Conservation (phyloP, 1,284 basidiomycete species). For the Cystobasidiaceae sp. region DNA sequence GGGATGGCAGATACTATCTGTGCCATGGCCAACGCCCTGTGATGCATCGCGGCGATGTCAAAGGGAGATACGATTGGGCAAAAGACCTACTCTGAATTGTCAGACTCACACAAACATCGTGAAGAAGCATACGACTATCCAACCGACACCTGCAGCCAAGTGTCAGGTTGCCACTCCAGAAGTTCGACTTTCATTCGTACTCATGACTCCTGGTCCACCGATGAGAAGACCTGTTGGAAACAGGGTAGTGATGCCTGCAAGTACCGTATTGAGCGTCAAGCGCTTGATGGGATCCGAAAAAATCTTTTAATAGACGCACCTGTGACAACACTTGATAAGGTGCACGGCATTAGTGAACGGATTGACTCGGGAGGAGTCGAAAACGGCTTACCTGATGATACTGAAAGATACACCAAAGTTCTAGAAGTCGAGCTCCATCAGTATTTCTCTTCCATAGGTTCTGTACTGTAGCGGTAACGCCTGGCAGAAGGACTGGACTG, state of each 20-base stretch:
- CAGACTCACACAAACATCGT: slow-evolving; percentile 27
- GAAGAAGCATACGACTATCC: slow-evolving; percentile 55
- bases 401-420: neutral
- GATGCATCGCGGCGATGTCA: too few relatives aligned
- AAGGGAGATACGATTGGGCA: neutral
- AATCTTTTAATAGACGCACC: neutral
- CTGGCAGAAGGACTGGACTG: neutral
- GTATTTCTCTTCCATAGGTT: slow-evolving; percentile 60
- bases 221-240: slow-evolving; percentile 53
- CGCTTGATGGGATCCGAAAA: neutral
- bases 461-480: slow-evolving; percentile 58
- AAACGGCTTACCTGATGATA: neutral
- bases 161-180: neutral
- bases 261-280: neutral
- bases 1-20: neutral
- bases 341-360: too few relatives aligned
- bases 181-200: slow-evolving; percentile 51
- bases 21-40: neutral
- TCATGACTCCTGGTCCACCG: slow-evolving; percentile 65
- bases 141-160: slow-evolving; percentile 49
- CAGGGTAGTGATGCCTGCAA: slow-evolving; percentile 22
- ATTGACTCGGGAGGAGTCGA: too few relatives aligned
- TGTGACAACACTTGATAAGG: neutral
- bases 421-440: neutral
- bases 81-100: neutral